phyloP scores from a whole-genome alignment of 2,329 filamentous ascomycete species.

The Bisporella sp. region DNA sequence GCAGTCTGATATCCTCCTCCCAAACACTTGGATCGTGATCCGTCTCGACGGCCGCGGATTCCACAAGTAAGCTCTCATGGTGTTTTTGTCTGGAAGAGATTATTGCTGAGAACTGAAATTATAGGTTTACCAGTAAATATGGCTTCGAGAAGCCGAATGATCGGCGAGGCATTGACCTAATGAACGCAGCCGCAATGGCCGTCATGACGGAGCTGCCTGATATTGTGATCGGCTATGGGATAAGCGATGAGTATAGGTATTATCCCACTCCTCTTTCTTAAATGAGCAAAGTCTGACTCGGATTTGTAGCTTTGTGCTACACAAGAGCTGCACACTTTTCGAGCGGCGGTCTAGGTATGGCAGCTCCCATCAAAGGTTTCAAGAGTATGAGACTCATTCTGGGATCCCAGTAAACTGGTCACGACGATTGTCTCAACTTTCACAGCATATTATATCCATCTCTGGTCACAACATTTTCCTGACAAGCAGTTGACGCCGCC shows the following conservation, averaged over 20 bases:
- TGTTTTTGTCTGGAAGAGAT: not conserved
- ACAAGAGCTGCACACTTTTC: constrained; percentile 75
- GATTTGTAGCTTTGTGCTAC: constrained; percentile 71
- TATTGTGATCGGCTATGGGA: constrained; percentile 80
- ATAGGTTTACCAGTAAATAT: constrained; percentile 75
- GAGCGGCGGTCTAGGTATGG: constrained; percentile 72
- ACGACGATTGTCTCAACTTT: constrained; percentile 91
- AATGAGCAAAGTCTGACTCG: constrained; percentile 8
- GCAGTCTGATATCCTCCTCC: constrained; percentile 70
- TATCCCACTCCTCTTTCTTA: not conserved
- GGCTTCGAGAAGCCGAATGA: constrained; percentile 91
- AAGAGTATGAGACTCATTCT: constrained; percentile 5
- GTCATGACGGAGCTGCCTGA: constrained; percentile 81
- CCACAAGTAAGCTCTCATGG: constrained; percentile 60
- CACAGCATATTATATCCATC: constrained; percentile 79
- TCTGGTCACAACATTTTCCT: constrained; percentile 73
- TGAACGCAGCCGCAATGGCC: constrained; percentile 86
- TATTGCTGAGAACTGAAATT: constrained; percentile 1
- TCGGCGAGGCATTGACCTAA: constrained; percentile 75
- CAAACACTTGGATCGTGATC: constrained; percentile 93
- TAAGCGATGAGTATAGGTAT: constrained; percentile 88
- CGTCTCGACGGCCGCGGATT: constrained; percentile 92
- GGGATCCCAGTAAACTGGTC: constrained; percentile 67
- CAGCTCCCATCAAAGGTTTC: not conserved
- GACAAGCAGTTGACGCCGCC: constrained; percentile 63